phyloP scores from a whole-genome alignment of 1,284 basidiomycete genomes.

The Ganoderma boninense region DNA sequence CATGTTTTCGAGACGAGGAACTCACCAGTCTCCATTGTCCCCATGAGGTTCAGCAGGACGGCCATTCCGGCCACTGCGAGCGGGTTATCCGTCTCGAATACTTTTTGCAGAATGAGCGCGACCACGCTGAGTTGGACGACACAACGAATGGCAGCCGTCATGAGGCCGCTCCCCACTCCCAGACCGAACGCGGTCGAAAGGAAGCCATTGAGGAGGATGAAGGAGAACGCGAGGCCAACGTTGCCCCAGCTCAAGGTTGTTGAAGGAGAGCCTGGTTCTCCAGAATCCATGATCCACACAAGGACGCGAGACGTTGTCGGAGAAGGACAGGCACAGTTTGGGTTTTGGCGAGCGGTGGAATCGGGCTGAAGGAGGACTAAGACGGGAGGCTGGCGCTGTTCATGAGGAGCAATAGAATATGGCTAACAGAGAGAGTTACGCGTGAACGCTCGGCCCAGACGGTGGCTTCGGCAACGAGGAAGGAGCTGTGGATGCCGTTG shows the following conservation, averaged over 20 bases:
- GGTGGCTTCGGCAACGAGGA: background rate
- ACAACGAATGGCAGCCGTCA: constrained; percentile 78
- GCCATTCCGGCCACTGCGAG: constrained; percentile 80
- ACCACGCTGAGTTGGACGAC: constrained; percentile 80
- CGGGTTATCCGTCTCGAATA: constrained; percentile 78
- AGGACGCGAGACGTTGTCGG: background rate
- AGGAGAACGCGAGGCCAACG: constrained; percentile 76
- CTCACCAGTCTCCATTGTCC: constrained; percentile 72
- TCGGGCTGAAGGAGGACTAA: background rate
- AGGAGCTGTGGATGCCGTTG: background rate
- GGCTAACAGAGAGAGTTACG: background rate
- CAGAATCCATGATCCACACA: constrained; percentile 29
- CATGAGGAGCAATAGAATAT: background rate
- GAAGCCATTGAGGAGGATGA: constrained; percentile 71
- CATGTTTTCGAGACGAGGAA: background rate
- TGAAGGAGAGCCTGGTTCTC: constrained; percentile 17
- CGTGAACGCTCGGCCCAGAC: background rate
- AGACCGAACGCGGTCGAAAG: constrained; percentile 72
- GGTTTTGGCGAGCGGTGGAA: background rate
- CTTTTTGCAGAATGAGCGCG: constrained; percentile 71
- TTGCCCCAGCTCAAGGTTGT: constrained; percentile 69
- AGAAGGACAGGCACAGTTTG: background rate
- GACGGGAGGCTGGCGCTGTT: background rate
- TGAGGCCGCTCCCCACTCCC: constrained; percentile 72
- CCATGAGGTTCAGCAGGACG: constrained; percentile 75